Percentiles rank a stretch among this genome's conserved stretches.
These are phyloP conservation scores for Orbilia brochopaga DNA, from an alignment of 2,329 filamentous ascomycete species.

Conservation along the genomic window DNA sequence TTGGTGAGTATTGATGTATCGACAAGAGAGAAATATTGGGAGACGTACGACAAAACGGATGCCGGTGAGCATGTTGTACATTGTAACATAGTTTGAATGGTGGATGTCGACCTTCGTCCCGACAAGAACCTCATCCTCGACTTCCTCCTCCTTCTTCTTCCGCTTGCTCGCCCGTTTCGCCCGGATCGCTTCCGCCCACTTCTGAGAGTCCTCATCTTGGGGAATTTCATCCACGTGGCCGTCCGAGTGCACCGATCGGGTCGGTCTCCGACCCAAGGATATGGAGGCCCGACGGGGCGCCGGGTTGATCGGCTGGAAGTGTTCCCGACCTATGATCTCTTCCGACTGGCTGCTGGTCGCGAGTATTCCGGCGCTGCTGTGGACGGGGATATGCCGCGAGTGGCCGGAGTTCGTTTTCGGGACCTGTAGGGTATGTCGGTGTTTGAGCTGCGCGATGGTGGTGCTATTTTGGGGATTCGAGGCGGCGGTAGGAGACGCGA, in stretches of 20 bases:
- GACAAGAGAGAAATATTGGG: background rate
- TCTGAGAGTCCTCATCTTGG: slow-evolving; percentile 85
- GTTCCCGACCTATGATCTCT: slow-evolving; percentile 74
- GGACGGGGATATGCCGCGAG: slow-evolving; percentile 29
- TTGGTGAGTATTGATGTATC: background rate
- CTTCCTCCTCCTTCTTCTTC: slow-evolving; percentile 80
- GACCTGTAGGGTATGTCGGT: slow-evolving; percentile 55
- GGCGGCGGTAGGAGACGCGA: background rate
- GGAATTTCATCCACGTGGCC: slow-evolving; percentile 79
- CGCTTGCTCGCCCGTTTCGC: slow-evolving; percentile 89
- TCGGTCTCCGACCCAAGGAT: slow-evolving; percentile 77
- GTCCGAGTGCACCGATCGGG: slow-evolving; percentile 84
- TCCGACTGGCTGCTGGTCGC: slow-evolving; percentile 49
- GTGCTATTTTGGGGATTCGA: slow-evolving; percentile 6
- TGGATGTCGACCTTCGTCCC: slow-evolving; percentile 97
- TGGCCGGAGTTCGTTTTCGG: slow-evolving; percentile 47
- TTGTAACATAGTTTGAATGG: slow-evolving; percentile 95
- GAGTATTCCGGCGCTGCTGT: slow-evolving; percentile 39
- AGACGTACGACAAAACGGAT: slow-evolving; percentile 72
- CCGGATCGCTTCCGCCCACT: slow-evolving; percentile 91
- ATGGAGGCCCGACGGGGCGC: slow-evolving; percentile 75
- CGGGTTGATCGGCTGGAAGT: slow-evolving; percentile 68
- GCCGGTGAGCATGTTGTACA: slow-evolving; percentile 99
- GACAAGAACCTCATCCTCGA: slow-evolving; percentile 92
- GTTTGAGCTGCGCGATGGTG: slow-evolving; percentile 29